Conservation (phyloP, 1,284 basidiomycete genomes). For the Ganoderma lingzhi region DNA sequence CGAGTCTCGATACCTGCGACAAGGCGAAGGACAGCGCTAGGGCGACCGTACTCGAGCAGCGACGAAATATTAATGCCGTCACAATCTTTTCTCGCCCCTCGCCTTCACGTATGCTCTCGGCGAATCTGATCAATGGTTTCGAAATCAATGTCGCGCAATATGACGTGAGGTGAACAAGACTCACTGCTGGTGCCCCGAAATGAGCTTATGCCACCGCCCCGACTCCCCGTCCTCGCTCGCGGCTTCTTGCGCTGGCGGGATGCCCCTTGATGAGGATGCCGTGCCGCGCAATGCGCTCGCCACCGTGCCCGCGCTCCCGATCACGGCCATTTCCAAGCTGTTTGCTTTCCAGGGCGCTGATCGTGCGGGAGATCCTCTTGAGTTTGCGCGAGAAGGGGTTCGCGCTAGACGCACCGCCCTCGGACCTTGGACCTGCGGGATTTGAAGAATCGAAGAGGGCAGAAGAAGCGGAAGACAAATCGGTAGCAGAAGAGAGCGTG, state of each 20-base stretch:
- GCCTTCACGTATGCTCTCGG: constrained; percentile 78
- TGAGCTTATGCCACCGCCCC: constrained; percentile 70
- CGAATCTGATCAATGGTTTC: constrained; percentile 61
- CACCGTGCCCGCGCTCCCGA: constrained; percentile 44
- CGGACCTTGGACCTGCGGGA: too few species aligned
- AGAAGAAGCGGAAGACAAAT: constrained; percentile 73
- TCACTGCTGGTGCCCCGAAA: constrained; percentile 77
- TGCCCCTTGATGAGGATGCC: constrained; percentile 62
- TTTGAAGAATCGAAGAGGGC: constrained; percentile 44
- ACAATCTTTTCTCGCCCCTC: constrained; percentile 95
- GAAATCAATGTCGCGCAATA: background rate
- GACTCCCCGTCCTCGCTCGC: constrained; percentile 63
- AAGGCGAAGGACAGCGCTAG: constrained; percentile 74
- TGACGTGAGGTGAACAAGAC: constrained; percentile 35
- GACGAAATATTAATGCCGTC: constrained; percentile 93
- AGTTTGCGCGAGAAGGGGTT: too few species aligned
- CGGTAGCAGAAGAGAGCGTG: constrained; percentile 77
- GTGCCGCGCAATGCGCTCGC: constrained; percentile 31
- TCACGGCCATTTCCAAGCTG: constrained; percentile 70
- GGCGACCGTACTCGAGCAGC: constrained; percentile 89
- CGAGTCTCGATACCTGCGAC: constrained; percentile 50
- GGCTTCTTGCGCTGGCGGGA: constrained; percentile 36
- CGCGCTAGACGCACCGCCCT: too few species aligned
- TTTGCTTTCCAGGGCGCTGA: constrained; percentile 76
- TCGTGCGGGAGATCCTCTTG: constrained; percentile 63